These are phyloP conservation scores for Arachnomyces sp. DNA, from an alignment of 2,329 filamentous ascomycete species.

Conservation along the genomic window DNA sequence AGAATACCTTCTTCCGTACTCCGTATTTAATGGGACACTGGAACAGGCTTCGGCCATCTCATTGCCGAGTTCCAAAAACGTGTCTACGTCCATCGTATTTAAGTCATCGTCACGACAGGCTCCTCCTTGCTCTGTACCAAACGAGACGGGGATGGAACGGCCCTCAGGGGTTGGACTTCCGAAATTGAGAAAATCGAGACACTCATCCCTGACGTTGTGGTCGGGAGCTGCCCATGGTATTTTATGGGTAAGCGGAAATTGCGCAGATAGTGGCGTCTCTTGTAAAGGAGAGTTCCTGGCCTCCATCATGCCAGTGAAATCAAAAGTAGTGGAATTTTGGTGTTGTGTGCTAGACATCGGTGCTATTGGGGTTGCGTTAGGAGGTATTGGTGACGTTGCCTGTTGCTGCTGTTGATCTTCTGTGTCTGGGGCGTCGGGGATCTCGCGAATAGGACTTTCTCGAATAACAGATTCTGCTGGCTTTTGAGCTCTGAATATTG, in stretches of 20 bases:
- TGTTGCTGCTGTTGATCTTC: background rate
- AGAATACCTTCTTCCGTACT: too few species aligned
- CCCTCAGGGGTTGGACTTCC: background rate
- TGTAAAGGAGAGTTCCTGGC: background rate
- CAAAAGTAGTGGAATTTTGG: background rate
- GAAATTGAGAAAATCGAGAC: slow-evolving; percentile 10
- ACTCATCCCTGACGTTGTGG: slow-evolving; percentile 4
- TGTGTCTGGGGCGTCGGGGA: background rate
- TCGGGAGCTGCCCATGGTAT: background rate
- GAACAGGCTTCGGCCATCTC: too few species aligned
- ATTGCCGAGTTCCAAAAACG: too few species aligned
- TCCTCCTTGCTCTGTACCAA: background rate
- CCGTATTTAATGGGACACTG: too few species aligned
- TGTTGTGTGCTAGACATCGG: background rate
- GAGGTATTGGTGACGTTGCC: too few species aligned
- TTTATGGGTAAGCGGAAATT: background rate
- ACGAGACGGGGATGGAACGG: background rate
- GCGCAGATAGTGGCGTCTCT: background rate
- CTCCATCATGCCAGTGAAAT: background rate
- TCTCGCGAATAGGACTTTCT: background rate
- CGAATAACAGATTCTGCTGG: background rate
- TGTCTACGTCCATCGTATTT: too few species aligned
- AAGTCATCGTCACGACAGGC: background rate
- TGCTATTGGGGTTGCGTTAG: background rate
- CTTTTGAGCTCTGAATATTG: background rate